These are phyloP conservation scores for Oryza glaberrima DNA, from an alignment of 176 grass and related monocot species.

Conservation along the genomic window DNA sequence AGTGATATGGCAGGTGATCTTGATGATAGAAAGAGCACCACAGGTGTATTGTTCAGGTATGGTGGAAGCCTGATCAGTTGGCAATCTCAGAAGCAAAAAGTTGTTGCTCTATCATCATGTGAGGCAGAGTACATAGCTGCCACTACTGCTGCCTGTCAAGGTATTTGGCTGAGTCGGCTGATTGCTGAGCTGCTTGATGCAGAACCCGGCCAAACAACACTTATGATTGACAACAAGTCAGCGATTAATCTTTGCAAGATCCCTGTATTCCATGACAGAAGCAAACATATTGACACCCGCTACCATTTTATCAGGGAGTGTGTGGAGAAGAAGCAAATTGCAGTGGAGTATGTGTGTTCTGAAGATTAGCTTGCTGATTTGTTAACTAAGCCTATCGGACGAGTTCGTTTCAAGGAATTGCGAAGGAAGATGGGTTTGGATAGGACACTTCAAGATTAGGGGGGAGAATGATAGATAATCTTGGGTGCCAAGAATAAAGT, in stretches of 20 bases:
- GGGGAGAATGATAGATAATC: neutral
- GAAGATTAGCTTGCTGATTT: neutral
- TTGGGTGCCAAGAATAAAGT: no score
- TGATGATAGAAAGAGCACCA: neutral
- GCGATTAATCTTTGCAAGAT: neutral
- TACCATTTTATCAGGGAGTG: neutral
- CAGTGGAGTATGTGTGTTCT: neutral
- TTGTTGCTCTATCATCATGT: neutral
- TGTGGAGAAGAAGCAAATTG: neutral
- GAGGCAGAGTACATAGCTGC: neutral
- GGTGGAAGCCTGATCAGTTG: neutral
- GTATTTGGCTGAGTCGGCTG: neutral
- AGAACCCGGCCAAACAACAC: fast-evolving
- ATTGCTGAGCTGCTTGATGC: neutral
- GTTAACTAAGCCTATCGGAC: neutral
- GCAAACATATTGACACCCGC: neutral
- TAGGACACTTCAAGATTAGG: neutral
- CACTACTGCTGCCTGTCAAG: neutral
- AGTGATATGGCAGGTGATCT: neutral
- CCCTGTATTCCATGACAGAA: neutral
- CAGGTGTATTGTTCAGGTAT: neutral
- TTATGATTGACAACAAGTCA: neutral
- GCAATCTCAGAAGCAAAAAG: neutral
- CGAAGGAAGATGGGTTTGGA: neutral
- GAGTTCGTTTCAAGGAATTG: neutral